Percentiles rank a stretch among this genome's conserved stretches.
Evolutionary conservation across 2,329 filamentous ascomycete genomes (phyloP).

Genomic region (Sporothrix luriei): DNA sequence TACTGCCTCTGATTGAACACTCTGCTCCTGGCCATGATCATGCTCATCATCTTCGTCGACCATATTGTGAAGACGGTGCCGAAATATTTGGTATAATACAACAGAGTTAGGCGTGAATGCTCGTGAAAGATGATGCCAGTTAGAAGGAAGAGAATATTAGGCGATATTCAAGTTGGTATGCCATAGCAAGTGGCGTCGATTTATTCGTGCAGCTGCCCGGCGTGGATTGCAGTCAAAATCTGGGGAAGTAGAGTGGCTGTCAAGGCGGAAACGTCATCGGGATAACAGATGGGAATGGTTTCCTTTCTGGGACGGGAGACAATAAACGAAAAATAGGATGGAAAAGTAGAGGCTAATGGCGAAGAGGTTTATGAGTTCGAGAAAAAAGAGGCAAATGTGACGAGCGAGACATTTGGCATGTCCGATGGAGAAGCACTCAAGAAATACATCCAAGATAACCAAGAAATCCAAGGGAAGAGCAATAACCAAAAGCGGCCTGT

Average conservation of each 20-base stretch:
- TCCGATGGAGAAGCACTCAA: background rate
- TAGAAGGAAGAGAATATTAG: background rate
- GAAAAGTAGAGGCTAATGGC: background rate
- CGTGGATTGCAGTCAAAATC: background rate
- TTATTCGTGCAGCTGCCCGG: background rate
- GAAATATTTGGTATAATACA: background rate
- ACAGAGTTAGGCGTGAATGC: background rate
- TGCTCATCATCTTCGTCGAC: background rate
- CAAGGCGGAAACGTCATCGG: no score
- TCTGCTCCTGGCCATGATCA: background rate
- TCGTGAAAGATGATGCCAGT: slow-evolving; percentile 4
- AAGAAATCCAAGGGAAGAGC: background rate
- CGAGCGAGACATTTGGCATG: background rate
- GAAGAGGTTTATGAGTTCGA: background rate
- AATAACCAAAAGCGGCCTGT: background rate
- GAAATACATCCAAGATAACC: background rate
- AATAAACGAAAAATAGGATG: background rate
- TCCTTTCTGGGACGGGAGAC: background rate
- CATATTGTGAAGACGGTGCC: background rate
- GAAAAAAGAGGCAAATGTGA: background rate
- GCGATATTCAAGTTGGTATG: no score
- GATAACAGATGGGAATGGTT: no score
- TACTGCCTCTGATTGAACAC: background rate
- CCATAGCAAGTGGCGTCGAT: no score
- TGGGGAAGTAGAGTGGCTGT: background rate